phyloP scores from a whole-genome alignment of 129 eudicot genomes.

The Mikania micrantha region DNA sequence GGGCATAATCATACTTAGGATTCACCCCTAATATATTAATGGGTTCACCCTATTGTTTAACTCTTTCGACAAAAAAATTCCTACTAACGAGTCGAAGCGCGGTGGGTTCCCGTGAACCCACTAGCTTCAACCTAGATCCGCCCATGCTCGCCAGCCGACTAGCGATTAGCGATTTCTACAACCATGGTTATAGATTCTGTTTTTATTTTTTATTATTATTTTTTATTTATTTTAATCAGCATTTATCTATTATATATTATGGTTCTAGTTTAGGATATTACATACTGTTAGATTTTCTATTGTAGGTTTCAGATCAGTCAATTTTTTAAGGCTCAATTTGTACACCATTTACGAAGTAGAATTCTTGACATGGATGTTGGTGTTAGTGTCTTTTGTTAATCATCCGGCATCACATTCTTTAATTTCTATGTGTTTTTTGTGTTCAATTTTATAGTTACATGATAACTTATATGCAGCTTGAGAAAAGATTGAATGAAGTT shows the following conservation, averaged over 20 bases:
- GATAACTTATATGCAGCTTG: constrained; percentile 48
- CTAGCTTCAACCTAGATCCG: too few species aligned
- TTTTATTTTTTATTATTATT: not conserved
- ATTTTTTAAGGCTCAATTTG: not conserved
- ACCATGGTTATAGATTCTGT: not conserved
- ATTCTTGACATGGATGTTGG: not conserved
- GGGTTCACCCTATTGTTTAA: too few species aligned
- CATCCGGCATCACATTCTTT: not conserved
- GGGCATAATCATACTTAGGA: too few species aligned
- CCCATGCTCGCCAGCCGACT: too few species aligned
- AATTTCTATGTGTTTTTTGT: not conserved
- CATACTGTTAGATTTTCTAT: not conserved
- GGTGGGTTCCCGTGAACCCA: too few species aligned
- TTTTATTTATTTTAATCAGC: not conserved
- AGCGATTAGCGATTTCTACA: too few species aligned
- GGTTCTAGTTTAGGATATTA: not conserved
- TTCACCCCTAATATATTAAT: too few species aligned
- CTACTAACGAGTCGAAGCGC: too few species aligned
- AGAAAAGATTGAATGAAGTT: constrained; percentile 57
- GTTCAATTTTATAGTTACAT: constrained; percentile 2
- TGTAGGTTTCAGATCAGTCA: not conserved
- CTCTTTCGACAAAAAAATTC: too few species aligned
- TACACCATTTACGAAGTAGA: not conserved
- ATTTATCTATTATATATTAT: not conserved
- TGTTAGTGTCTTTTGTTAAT: not conserved